These are phyloP conservation scores for Ambrosia trifida DNA, from an alignment of 129 eudicot species.

Conservation along the genomic window DNA sequence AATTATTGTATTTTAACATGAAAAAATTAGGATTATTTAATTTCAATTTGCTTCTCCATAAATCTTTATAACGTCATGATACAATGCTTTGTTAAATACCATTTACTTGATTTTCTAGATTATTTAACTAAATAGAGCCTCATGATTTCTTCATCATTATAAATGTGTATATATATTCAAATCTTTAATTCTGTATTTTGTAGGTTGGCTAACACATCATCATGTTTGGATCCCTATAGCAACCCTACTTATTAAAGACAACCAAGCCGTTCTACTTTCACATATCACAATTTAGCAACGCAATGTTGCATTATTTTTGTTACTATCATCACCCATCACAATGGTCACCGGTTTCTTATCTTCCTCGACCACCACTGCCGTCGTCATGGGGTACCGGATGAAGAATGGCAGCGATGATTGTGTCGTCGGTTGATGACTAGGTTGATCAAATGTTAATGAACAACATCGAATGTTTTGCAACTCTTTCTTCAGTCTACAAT, in stretches of 20 bases:
- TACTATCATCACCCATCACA: conserved; percentile 14
- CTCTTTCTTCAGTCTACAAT: conserved; percentile 56
- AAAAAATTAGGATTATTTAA: too few species aligned
- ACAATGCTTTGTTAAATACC: too few species aligned
- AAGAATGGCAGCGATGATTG: conserved; percentile 24
- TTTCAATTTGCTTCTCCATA: too few species aligned
- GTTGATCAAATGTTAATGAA: conserved; percentile 36
- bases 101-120: neutral
- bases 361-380: conserved; percentile 20
- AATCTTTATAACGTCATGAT: too few species aligned
- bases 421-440: conserved; percentile 6
- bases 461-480: conserved; percentile 35
- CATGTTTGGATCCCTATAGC: conserved; percentile 25
- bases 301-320: conserved; percentile 10
- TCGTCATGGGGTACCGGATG: conserved; percentile 25
- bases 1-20: too few species aligned
- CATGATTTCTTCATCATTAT: conserved; percentile 22
- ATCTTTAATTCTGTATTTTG: conserved; percentile 15
- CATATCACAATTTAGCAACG: conserved; percentile 5
- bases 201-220: conserved; percentile 20
- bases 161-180: neutral
- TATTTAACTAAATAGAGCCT: neutral
- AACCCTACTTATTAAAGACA: conserved; percentile 30
- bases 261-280: conserved; percentile 12
- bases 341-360: conserved; percentile 3